A percentile compares a stretch with the other conserved stretches of the same genome.
Conservation (phyloP, 805 yeast species). For the Debaryomyces prosopidis region DNA sequence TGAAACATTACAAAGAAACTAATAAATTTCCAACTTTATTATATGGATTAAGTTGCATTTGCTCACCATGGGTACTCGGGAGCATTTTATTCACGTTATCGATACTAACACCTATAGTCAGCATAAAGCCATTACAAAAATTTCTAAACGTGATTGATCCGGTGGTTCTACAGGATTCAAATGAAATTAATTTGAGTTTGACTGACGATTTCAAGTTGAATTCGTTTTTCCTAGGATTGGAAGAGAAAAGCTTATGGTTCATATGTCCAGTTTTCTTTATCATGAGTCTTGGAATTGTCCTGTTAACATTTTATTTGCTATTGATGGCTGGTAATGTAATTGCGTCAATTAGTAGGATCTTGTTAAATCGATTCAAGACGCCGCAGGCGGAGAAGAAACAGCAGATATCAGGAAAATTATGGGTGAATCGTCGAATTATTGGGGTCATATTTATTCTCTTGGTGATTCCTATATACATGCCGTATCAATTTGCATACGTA, state of each 20-base stretch:
- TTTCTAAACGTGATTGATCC: constrained; percentile 53
- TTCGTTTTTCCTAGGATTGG: constrained; percentile 67
- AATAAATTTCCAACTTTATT: constrained; percentile 30
- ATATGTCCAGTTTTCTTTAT: constrained; percentile 59
- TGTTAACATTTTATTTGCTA: constrained; percentile 29
- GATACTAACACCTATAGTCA: constrained; percentile 39
- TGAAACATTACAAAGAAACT: constrained; percentile 38
- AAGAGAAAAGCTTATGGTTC: constrained; percentile 54
- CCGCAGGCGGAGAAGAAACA: not conserved
- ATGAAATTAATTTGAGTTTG: constrained; percentile 42
- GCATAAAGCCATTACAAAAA: constrained; percentile 32
- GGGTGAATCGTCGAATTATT: constrained; percentile 21
- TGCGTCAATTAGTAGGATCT: not conserved
- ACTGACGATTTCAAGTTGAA: constrained; percentile 41
- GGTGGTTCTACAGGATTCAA: constrained; percentile 47
- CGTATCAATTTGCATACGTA: constrained; percentile 77
- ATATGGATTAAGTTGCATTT: constrained; percentile 37
- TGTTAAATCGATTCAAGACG: not conserved
- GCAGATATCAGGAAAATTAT: not conserved
- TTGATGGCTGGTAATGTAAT: constrained; percentile 11
- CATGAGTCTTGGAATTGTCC: constrained; percentile 46
- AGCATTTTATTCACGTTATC: constrained; percentile 25
- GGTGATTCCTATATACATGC: constrained; percentile 61
- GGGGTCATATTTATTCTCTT: constrained; percentile 38
- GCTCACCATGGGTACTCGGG: constrained; percentile 18